A percentile compares a stretch with the other conserved stretches of the same genome.
These are phyloP conservation scores for Knoxia roxburghii DNA, from an alignment of 257 asterid genomes.

Conservation along the genomic window DNA sequence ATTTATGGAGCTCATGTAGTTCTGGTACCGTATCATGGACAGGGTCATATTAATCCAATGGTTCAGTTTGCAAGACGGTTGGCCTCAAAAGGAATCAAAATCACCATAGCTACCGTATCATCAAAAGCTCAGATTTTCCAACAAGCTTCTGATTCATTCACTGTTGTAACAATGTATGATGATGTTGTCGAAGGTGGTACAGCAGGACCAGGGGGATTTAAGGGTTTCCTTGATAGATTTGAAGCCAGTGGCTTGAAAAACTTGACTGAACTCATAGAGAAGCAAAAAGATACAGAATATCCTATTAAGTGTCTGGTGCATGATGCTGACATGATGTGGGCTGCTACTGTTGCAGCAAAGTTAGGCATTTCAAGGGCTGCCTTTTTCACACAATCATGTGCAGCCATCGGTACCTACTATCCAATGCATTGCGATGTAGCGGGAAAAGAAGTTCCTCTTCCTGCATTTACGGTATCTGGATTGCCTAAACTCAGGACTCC, in stretches of 20 bases:
- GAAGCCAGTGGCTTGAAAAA: constrained; percentile 36
- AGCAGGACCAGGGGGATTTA: constrained; percentile 48
- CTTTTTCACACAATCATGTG: constrained; percentile 59
- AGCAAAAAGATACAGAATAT: constrained; percentile 22
- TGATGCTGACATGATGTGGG: constrained; percentile 55
- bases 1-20: constrained; percentile 33
- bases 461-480: constrained; percentile 28
- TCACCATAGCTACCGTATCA: constrained; percentile 41
- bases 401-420: constrained; percentile 42
- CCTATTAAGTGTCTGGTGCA: constrained; percentile 49
- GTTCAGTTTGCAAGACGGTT: constrained; percentile 48
- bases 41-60: constrained; percentile 61
- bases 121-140: constrained; percentile 33
- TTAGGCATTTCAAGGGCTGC: constrained; percentile 36
- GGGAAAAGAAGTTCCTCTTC: constrained; percentile 26
- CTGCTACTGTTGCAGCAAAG: constrained; percentile 33
- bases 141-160: constrained; percentile 21
- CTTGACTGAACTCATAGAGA: constrained; percentile 29
- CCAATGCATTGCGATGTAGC: constrained; percentile 45
- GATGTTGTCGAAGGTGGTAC: constrained; percentile 38
- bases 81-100: constrained; percentile 45
- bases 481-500: constrained; percentile 40
- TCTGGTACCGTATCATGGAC: constrained; percentile 53
- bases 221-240: constrained; percentile 52
- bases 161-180: constrained; percentile 37